Conservation (phyloP, 2,329 filamentous ascomycete genomes). For the Calonectria fujianensis region DNA sequence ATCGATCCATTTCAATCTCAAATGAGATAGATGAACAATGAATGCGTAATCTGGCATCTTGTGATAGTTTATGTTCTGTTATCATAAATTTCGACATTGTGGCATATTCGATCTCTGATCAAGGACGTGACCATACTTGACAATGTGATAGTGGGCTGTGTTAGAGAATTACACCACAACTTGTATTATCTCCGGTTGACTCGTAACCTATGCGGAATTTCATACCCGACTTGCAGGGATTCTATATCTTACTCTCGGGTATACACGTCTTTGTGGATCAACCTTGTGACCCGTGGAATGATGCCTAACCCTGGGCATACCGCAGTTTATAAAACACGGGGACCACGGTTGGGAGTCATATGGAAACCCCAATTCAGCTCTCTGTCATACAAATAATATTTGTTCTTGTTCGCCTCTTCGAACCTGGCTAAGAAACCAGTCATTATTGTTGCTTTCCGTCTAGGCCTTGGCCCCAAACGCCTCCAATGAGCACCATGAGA, state of each 20-base stretch:
- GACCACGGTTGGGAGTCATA: not conserved
- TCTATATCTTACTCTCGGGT: not conserved
- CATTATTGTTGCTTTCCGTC: not conserved
- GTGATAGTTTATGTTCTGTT: not conserved
- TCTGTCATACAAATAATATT: not conserved
- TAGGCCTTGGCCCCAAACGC: not conserved
- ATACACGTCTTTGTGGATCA: not conserved
- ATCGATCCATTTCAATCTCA: not conserved
- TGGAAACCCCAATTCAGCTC: too few relatives aligned
- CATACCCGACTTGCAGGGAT: not conserved
- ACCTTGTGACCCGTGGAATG: constrained; percentile 12
- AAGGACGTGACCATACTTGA: not conserved
- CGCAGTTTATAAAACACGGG: not conserved
- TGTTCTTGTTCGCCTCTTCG: too few relatives aligned
- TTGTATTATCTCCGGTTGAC: too few relatives aligned
- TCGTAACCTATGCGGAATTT: not conserved
- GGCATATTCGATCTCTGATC: not conserved
- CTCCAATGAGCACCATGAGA: constrained; percentile 10
- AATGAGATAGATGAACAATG: not conserved
- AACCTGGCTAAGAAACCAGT: too few relatives aligned
- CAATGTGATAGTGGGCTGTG: not conserved
- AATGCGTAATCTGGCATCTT: not conserved
- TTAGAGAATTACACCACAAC: not conserved
- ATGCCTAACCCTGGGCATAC: not conserved
- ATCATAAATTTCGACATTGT: too few relatives aligned